phyloP scores from a whole-genome alignment of 176 grass and related monocot genomes.

The Panicum miliaceum region DNA sequence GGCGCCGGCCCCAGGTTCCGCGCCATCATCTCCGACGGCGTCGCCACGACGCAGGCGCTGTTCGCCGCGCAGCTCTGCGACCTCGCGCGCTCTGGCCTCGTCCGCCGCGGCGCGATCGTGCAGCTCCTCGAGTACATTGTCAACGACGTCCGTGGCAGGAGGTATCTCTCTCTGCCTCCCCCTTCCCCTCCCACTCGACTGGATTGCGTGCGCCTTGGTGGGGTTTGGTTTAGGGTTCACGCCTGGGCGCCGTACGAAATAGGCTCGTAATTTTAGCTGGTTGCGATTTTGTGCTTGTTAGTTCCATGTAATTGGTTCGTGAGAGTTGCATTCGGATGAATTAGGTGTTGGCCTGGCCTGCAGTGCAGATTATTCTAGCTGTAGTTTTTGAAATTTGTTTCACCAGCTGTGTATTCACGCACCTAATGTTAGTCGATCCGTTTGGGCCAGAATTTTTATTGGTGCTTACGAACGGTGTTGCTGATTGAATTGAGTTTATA shows the following conservation, averaged over 20 bases:
- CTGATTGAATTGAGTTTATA: slow-evolving; percentile 15
- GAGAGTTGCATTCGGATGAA: not conserved
- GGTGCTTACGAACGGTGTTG: not conserved
- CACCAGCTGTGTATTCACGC: not conserved
- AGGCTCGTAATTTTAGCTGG: not conserved
- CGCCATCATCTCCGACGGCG: slow-evolving; percentile 71
- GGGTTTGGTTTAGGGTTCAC: slow-evolving; percentile 28
- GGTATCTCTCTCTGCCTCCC: slow-evolving; percentile 31
- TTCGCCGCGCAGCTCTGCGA: slow-evolving; percentile 68
- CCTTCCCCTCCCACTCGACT: not conserved
- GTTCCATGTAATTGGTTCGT: not conserved
- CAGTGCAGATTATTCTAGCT: not conserved
- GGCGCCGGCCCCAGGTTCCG: slow-evolving; percentile 54
- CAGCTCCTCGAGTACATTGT: slow-evolving; percentile 76
- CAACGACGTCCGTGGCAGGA: slow-evolving; percentile 52
- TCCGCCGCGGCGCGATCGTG: slow-evolving; percentile 66
- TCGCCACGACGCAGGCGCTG: slow-evolving; percentile 42
- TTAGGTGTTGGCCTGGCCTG: not conserved
- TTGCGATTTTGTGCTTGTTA: slow-evolving; percentile 5
- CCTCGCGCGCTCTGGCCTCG: slow-evolving; percentile 48
- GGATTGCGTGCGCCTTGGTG: not conserved
- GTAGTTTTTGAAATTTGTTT: not conserved
- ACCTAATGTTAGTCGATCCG: not conserved
- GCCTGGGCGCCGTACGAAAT: not conserved
- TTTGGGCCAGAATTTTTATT: slow-evolving; percentile 7